Percentiles rank a stretch among this genome's conserved stretches.
phyloP scores from a whole-genome alignment of 176 grass and related monocot genomes.

The Carex scoparia region DNA sequence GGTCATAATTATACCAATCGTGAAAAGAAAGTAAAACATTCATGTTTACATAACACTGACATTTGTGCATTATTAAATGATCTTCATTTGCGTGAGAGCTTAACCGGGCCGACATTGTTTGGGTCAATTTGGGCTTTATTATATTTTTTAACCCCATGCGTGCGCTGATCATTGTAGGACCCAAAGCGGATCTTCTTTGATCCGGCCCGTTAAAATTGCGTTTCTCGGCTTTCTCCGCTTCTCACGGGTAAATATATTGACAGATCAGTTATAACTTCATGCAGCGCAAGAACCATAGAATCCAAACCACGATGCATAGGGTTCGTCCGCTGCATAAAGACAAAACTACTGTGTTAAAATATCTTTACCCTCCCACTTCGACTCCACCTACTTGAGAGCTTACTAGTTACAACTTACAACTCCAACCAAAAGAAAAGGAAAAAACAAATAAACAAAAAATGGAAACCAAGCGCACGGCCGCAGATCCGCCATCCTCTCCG shows the following conservation, averaged over 20 bases:
- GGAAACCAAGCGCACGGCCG: background rate
- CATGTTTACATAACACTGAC: too few relatives aligned
- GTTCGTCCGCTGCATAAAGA: too few relatives aligned
- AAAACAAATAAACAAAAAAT: background rate
- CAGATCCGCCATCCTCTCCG: slow-evolving; percentile 2
- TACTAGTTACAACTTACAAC: background rate
- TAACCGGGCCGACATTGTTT: background rate
- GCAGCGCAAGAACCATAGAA: too few relatives aligned
- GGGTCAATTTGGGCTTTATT: background rate
- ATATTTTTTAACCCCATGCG: background rate
- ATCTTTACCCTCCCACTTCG: too few relatives aligned
- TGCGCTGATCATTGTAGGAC: background rate
- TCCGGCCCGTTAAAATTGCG: background rate
- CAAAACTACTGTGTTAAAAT: too few relatives aligned
- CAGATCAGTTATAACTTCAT: too few relatives aligned
- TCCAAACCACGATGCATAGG: too few relatives aligned
- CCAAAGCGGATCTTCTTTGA: background rate
- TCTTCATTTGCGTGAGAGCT: background rate
- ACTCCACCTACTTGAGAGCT: background rate
- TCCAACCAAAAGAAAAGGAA: background rate
- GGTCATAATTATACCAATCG: too few relatives aligned
- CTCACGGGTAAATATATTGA: too few relatives aligned
- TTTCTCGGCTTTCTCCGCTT: slow-evolving; percentile 4
- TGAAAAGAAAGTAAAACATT: too few relatives aligned
- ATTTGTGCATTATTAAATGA: too few relatives aligned